Evolutionary conservation across 495 filamentous ascomycete genomes (phyloP), one percentile per base, ranked within the genome.

Genomic region (Xylaria flabelliformis): DNA sequence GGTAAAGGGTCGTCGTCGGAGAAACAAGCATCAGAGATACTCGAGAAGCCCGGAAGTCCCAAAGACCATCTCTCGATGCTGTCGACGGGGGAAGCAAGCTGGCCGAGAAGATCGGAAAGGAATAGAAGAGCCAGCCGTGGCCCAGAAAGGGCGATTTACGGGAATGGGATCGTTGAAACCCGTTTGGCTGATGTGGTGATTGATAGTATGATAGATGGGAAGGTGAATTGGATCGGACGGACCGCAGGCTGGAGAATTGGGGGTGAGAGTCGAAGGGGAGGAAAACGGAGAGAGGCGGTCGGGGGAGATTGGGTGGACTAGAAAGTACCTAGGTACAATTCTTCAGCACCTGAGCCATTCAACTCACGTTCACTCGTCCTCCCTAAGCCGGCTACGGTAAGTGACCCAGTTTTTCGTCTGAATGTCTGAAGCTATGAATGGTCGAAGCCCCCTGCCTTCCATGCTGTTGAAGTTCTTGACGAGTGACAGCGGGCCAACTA

Each of bases 191-290:
- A 61, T 66, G 62, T 34, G 41, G 44, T 51, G 70, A 72, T 72
- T 66, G 70, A 72, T 64, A 64, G 39, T 44, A 44, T 44, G 61
- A 64, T 56, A 15, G 70, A 72, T 67, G 42, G n/a, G 56, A 67
- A 67, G 53, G 63, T 64, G 69, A 64, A 51, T 64, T 71, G 70
- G 46, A 67, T 46, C 64, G 42, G 42, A 64, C 48, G 69, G 62
- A 71, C 69, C 69, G 70, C 63, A 50, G 63, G 51, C 70, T 72
- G 48, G 70, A 72, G 70, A 71, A 64, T 56, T 64, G 61, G 70
- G 70, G 56, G 70, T 72, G 63, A 67, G 70, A 72, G 36, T 72
- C 70, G 61, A 72, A 72, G 63, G 68, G 63, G 63, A 72, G 63
- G 70, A 72, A 72, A 72, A 59, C 61, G 39, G 42, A 59, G 70